These are phyloP conservation scores for Purshia tridentata DNA, from an alignment of 306 rosid species.

Conservation along the genomic window DNA sequence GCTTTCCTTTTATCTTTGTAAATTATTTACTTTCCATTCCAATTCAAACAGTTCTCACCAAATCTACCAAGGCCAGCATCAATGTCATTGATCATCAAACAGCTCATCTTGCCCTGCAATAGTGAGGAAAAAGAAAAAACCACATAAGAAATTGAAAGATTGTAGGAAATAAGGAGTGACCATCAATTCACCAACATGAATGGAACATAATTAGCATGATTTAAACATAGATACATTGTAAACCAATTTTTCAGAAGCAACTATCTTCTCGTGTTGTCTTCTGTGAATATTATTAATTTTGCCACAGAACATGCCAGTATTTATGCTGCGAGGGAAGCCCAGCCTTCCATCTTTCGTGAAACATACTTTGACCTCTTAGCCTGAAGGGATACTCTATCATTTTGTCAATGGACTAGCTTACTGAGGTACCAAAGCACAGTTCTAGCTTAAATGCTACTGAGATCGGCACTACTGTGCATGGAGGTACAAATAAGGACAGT, in stretches of 20 bases:
- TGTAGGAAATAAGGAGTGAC: neutral
- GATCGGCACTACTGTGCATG: neutral
- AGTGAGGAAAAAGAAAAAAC: conserved; percentile 26
- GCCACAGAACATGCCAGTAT: neutral
- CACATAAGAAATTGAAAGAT: neutral
- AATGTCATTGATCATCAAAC: conserved; percentile 94
- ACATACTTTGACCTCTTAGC: neutral
- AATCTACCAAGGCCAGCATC: conserved; percentile 99
- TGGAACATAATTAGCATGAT: neutral
- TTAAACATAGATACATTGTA: neutral
- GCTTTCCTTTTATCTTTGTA: no score
- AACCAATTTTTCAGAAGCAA: neutral
- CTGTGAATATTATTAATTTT: neutral
- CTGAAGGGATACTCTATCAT: neutral
- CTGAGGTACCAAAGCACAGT: neutral
- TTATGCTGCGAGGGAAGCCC: neutral
- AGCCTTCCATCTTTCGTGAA: neutral
- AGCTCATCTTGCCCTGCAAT: conserved; percentile 90
- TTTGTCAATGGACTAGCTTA: neutral
- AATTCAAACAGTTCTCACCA: conserved; percentile 52
- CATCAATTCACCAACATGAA: neutral
- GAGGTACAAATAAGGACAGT: neutral
- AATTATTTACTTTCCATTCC: neutral
- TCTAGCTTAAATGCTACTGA: neutral
- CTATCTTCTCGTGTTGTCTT: neutral